Evolutionary conservation across 1,284 basidiomycete genomes (phyloP).

Genomic region (Ceratobasidium sp.): DNA sequence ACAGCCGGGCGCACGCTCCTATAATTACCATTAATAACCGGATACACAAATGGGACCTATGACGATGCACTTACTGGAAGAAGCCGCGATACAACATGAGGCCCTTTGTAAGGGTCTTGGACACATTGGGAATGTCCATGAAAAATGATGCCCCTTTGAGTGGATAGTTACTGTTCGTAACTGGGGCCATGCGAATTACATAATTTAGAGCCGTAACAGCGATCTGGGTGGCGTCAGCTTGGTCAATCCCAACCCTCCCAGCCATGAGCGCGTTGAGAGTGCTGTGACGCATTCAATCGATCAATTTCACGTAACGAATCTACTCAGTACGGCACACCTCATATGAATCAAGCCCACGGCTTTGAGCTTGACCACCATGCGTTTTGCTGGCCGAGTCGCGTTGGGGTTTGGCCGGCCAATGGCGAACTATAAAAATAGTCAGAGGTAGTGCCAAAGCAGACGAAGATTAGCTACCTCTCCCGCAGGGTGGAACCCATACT

Average conservation of each 20-base stretch:
- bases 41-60: background rate
- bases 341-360: constrained; percentile 25
- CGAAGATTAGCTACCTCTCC: background rate
- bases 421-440: background rate
- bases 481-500: constrained; percentile 45
- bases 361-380: constrained; percentile 21
- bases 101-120: constrained; percentile 68
- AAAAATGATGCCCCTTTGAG: constrained; percentile 81
- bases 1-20: constrained; percentile 67
- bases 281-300: background rate
- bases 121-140: constrained; percentile 61
- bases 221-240: constrained; percentile 52
- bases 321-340: background rate
- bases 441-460: background rate
- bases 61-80: constrained; percentile 49
- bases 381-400: background rate
- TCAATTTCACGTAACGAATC: background rate
- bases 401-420: constrained; percentile 10
- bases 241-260: constrained; percentile 37
- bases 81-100: constrained; percentile 54
- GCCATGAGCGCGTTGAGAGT: constrained; percentile 26
- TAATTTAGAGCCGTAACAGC: constrained; percentile 79
- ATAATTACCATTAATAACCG: background rate
- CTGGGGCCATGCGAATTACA: constrained; percentile 76
- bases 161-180: constrained; percentile 59